phyloP scores from a whole-genome alignment of 768 basidiomycete genomes.

The Agrocybe praecox region DNA sequence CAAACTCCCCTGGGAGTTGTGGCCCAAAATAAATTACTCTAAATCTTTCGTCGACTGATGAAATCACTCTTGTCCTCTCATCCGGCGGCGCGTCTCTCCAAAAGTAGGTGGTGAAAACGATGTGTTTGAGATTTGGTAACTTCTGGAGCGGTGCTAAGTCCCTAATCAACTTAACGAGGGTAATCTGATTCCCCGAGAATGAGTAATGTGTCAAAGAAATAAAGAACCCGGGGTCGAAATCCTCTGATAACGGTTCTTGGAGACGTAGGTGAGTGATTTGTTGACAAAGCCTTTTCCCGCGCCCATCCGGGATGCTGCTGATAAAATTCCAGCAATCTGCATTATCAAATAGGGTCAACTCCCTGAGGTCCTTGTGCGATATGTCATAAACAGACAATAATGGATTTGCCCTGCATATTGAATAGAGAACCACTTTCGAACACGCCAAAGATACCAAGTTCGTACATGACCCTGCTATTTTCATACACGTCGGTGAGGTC shows the following conservation, averaged over 20 bases:
- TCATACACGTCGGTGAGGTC: conserved; percentile 3
- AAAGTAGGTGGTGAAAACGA: conserved; percentile 20
- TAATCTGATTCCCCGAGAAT: conserved; percentile 2
- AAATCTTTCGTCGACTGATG: conserved; percentile 13
- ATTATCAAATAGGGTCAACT: conserved; percentile 19
- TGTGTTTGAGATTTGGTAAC: conserved; percentile 12
- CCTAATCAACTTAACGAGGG: not conserved
- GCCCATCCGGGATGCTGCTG: not conserved
- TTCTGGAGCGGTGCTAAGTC: not conserved
- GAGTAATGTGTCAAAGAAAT: conserved; percentile 20
- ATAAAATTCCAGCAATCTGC: conserved; percentile 13
- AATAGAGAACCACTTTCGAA: conserved; percentile 12
- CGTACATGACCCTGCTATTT: conserved; percentile 9
- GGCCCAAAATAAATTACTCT: conserved; percentile 15
- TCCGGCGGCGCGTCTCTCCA: conserved; percentile 15
- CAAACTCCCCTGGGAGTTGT: conserved; percentile 15
- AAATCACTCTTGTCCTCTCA: conserved; percentile 7
- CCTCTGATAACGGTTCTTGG: conserved; percentile 12
- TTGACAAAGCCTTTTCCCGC: conserved; percentile 9
- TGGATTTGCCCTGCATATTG: not conserved
- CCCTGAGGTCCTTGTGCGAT: conserved; percentile 8
- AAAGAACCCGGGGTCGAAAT: conserved; percentile 11
- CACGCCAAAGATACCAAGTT: conserved; percentile 18
- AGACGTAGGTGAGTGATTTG: conserved; percentile 24
- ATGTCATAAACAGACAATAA: not conserved